Evolutionary conservation across 106 monocot genomes (phyloP), one percentile per base, ranked within the genome.

Genomic region (Acorus calamus): DNA sequence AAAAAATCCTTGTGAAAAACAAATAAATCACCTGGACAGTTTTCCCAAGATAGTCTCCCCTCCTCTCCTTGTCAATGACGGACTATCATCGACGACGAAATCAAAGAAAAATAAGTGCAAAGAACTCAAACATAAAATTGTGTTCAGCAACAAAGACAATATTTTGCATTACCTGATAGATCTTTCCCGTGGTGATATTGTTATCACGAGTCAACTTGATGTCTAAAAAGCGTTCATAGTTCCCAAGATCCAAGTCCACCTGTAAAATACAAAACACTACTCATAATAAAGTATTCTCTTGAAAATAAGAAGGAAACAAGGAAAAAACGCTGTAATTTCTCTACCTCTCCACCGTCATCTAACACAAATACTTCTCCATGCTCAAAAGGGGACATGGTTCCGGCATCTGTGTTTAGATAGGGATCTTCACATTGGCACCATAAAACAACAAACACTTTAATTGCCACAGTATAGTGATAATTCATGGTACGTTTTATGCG

Each of bases 321-420:
- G 28, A 1, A 1, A 28, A 28, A 28, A 28, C 28, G 28, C 28
- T 28, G 28, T 28, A 28, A 28, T 28, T 59, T 51, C 57, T 55
- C 53, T 71, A 86, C 86, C 81, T 86, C 86, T 10, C 86, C 86
- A 53, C 86, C 86, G 67, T 86, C 86, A 63, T 86, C 86, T 66
- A 86, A 74, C 55, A 86, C 86, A 79, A 82, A 86, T 3, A 82
- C 79, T 66, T 86, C 86, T 3, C 86, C 86, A 60, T 86, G 86
- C 73, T 86, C 86, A 66, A 81, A 81, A 4, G 85, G 85, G 8
- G 85, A 86, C 81, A 86, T 86, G 11, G 85, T 86, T 64, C 86
- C 86, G 0, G 86, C 86, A 74, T 86, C 86, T 2, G 79, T 82
- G 73, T 86, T 86, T 44, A 86, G 69, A 70, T 86, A 86, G 8